These are phyloP conservation scores for Taiozyma sp. DNA, from an alignment of 1,139 yeast genomes.

Conservation along the genomic window DNA sequence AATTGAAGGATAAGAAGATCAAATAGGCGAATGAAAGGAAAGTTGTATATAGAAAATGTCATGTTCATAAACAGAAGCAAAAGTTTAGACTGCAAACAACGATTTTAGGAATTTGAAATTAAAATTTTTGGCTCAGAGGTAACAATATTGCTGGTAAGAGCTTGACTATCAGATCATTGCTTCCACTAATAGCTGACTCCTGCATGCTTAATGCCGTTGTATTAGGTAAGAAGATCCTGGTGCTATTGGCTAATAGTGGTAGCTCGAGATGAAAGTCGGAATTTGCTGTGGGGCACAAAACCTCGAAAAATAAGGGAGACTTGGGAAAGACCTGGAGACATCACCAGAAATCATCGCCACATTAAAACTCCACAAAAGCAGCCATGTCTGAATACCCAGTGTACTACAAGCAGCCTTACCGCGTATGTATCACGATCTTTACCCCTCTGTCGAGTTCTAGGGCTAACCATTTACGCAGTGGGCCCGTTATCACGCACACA, in stretches of 20 bases:
- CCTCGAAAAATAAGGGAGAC: background rate
- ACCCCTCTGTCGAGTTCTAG: constrained; percentile 27
- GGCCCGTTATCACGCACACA: constrained; percentile 76
- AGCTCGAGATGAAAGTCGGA: background rate
- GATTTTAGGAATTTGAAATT: no score
- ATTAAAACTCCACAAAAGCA: background rate
- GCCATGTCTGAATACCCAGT: constrained; percentile 38
- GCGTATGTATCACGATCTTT: constrained; percentile 39
- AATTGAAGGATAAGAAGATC: constrained; percentile 86
- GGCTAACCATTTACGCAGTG: constrained; percentile 28
- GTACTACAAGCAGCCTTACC: constrained; percentile 58
- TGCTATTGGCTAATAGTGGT: no score
- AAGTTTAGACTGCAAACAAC: no score
- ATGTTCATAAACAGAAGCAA: background rate
- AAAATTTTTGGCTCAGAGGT: no score
- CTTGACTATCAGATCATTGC: no score
- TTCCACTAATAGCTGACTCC: no score
- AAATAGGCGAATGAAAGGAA: constrained; percentile 39
- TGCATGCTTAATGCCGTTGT: no score
- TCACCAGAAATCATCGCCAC: background rate
- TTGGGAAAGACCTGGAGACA: background rate
- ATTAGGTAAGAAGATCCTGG: no score
- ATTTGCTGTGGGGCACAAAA: background rate
- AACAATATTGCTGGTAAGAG: no score
- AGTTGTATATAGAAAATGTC: background rate